These are phyloP conservation scores for Aspergillus incahuasiensis DNA, from an alignment of 495 filamentous ascomycete species.

Conservation along the genomic window DNA sequence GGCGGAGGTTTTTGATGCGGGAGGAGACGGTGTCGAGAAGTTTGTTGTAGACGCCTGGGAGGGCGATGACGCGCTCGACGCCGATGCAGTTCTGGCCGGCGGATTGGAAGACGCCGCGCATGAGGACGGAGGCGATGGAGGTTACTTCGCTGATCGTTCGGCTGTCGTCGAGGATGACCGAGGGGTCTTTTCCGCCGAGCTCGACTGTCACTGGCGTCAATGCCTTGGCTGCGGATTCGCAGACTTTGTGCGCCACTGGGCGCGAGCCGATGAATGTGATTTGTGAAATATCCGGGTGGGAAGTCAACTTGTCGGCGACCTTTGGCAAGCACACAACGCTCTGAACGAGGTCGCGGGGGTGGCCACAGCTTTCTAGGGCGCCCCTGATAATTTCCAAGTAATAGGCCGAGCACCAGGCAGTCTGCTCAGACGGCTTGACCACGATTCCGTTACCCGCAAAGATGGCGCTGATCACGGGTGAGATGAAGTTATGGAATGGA, in stretches of 20 bases:
- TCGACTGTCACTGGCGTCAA: conserved; percentile 84
- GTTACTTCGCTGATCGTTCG: conserved; percentile 53
- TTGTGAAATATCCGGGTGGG: conserved; percentile 77
- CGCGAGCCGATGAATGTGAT: conserved; percentile 97
- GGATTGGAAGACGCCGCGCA: conserved; percentile 91
- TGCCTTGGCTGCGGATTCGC: conserved; percentile 73
- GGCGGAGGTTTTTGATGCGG: conserved; percentile 65
- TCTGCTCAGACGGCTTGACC: conserved; percentile 89
- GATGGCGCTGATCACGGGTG: conserved; percentile 82
- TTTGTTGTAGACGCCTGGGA: conserved; percentile 64
- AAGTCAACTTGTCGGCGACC: conserved; percentile 76
- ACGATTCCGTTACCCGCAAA: conserved; percentile 92
- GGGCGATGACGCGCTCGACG: conserved; percentile 85
- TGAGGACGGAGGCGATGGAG: conserved; percentile 70
- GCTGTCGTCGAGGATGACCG: conserved; percentile 81
- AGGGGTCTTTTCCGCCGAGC: conserved; percentile 92
- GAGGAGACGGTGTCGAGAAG: conserved; percentile 67
- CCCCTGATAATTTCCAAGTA: conserved; percentile 72
- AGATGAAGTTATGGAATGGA: conserved; percentile 91
- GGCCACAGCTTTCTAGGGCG: conserved; percentile 77
- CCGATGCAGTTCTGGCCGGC: conserved; percentile 99
- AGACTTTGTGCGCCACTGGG: conserved; percentile 82
- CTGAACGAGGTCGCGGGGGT: conserved; percentile 80
- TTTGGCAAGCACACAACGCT: conserved; percentile 81
- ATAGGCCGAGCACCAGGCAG: conserved; percentile 81